These are phyloP conservation scores for Kodamaea restingae DNA, from an alignment of 805 yeast species.

Conservation along the genomic window DNA sequence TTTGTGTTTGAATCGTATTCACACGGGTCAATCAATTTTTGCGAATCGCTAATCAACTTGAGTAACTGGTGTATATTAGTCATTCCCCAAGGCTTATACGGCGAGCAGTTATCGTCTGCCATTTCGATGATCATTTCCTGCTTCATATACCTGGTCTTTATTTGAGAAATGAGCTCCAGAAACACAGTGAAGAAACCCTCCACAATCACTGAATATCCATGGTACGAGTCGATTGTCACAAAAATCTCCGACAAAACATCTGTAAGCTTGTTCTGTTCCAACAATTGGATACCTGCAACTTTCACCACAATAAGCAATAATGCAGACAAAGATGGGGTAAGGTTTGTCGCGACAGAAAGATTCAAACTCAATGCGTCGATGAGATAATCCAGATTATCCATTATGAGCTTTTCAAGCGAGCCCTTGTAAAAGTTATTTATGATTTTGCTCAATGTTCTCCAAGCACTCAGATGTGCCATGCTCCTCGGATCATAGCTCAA, in stretches of 20 bases:
- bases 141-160: constrained; percentile 33
- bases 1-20: constrained; percentile 35
- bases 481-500: constrained; percentile 50
- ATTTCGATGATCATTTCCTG: constrained; percentile 11
- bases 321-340: constrained; percentile 70
- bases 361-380: constrained; percentile 72
- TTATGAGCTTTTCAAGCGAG: constrained; percentile 52
- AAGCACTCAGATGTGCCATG: constrained; percentile 54
- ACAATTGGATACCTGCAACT: constrained; percentile 63
- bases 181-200: constrained; percentile 74
- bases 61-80: constrained; percentile 40
- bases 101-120: constrained; percentile 15
- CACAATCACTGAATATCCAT: constrained; percentile 70
- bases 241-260: constrained; percentile 77
- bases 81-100: constrained; percentile 61
- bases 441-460: constrained; percentile 46
- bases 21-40: constrained; percentile 22
- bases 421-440: constrained; percentile 47
- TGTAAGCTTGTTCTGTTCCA: constrained; percentile 52
- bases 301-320: constrained; percentile 66
- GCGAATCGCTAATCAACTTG: constrained; percentile 37
- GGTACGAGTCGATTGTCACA: constrained; percentile 74
- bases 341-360: constrained; percentile 58
- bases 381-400: constrained; percentile 73
- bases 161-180: constrained; percentile 51